Evolutionary conservation across 1,139 yeast genomes (phyloP), one percentile per base, ranked within the genome.

Genomic region (Candida glucosophila): DNA sequence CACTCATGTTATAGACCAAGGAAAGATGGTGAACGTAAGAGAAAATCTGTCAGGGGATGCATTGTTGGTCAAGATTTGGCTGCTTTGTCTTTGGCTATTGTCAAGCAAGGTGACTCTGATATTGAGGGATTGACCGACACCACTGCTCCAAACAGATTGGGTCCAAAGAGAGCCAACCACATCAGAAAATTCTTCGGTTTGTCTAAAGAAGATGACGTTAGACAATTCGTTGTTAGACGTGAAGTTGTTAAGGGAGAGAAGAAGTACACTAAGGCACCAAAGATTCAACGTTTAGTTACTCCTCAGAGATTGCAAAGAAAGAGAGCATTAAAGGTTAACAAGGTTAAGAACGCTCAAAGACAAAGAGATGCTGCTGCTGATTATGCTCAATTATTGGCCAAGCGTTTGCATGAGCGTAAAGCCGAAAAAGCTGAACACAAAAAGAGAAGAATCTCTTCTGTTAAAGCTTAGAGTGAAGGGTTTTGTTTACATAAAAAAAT

Each of bases 301-400:
- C 98, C 98, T 66, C 96, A 88, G 75, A 80, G 86, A 59, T 79
- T 90, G 67, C 97, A 88, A 77, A 90, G 96, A 80, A 90, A 90
- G 94, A 83, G 97, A 76, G 90, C 85, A 62, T 79, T 83, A 64
- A 81, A 77, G 67, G 77, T 95, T 52, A 73, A 78, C 69, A 90
- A 90, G 82, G 73, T 83, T 64, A 81, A 79, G 74, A 83, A 83
- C 68, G 96, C 97, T 66, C 95, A 85, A 76, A 86, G 83, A 59
- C 95, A 86, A 74, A 86, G 94, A 85, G 97, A 90, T 66, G 95
- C 95, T 71, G 98, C 99, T 70, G 95, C 97, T 62, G 98, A 90
- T 71, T 90, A 90, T 80, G 94, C 97, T 60, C 95, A 86, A 72
- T 77, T 90, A 65, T 78, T 90, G 67, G 97, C 98, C 61, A 73